These are phyloP conservation scores for Takashimella koratensis DNA, from an alignment of 1,284 basidiomycete genomes.

Conservation along the genomic window DNA sequence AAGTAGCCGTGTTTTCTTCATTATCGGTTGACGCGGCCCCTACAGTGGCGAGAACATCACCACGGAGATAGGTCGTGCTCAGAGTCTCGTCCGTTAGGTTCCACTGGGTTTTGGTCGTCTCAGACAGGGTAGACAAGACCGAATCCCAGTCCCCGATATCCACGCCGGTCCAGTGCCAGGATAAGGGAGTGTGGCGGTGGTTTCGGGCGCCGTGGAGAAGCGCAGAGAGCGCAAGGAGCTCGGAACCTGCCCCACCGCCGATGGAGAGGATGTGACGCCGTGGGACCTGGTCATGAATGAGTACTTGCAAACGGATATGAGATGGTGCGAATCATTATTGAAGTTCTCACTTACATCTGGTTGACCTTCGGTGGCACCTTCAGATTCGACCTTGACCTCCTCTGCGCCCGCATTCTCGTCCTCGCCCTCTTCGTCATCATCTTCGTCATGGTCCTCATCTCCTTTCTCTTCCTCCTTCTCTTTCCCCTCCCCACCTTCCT, in stretches of 20 bases:
- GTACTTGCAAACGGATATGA: too few relatives aligned
- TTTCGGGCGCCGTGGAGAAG: constrained; percentile 18
- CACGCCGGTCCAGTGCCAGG: constrained; percentile 28
- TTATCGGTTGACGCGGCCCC: constrained; percentile 1
- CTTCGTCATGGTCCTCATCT: not conserved
- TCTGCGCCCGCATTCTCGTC: constrained; percentile 8
- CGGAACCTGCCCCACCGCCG: constrained; percentile 50
- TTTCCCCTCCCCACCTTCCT: constrained; percentile 25
- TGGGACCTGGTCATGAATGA: too few relatives aligned
- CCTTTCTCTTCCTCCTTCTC: constrained; percentile 12
- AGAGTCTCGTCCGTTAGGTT: constrained; percentile 19
- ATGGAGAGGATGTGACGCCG: constrained; percentile 40
- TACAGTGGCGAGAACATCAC: constrained; percentile 29
- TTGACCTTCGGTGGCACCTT: constrained; percentile 1
- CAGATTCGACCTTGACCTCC: constrained; percentile 6
- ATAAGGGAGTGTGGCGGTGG: constrained; percentile 4
- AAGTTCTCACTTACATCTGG: too few relatives aligned
- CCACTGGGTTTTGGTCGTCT: constrained; percentile 26
- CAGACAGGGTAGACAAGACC: constrained; percentile 29
- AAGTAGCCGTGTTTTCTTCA: constrained; percentile 1
- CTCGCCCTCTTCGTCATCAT: constrained; percentile 8
- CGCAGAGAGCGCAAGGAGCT: constrained; percentile 46
- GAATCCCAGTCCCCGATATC: constrained; percentile 46
- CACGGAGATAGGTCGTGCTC: constrained; percentile 29
- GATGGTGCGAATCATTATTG: too few relatives aligned